Evolutionary conservation across 1,284 basidiomycete genomes (phyloP).

Genomic region (Puccinia coronata): DNA sequence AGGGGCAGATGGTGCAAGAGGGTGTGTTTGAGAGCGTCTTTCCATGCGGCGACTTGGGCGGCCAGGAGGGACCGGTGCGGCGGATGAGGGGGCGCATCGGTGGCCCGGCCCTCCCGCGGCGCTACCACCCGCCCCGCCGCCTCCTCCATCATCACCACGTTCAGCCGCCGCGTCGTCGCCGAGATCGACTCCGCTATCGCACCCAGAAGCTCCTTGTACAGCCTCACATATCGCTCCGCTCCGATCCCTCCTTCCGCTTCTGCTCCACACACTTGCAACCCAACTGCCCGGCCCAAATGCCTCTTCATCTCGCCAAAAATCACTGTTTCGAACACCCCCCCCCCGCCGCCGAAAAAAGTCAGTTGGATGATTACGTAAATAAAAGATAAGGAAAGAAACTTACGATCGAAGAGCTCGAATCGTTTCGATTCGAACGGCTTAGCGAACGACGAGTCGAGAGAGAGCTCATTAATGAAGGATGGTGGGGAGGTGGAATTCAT

Average conservation of each 20-base stretch:
- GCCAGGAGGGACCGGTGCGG: neutral
- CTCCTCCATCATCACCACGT: neutral
- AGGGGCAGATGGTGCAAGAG: no score
- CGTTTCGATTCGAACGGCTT: constrained; percentile 1
- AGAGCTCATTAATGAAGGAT: no score
- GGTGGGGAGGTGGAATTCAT: no score
- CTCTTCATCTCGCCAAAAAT: constrained; percentile 21
- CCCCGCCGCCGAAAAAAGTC: neutral
- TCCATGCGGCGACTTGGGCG: no score
- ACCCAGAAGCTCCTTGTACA: constrained; percentile 13
- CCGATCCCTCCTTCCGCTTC: neutral
- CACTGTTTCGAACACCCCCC: neutral
- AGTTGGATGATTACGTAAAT: neutral
- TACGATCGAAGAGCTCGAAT: constrained; percentile 6
- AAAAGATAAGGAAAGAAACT: neutral
- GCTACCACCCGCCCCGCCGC: neutral
- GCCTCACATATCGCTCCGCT: neutral
- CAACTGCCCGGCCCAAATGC: neutral
- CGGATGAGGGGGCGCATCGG: neutral
- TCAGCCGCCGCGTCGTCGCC: neutral
- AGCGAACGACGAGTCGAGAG: neutral
- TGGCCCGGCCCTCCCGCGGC: neutral
- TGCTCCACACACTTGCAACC: neutral
- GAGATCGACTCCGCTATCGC: neutral
- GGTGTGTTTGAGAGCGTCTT: no score